Evolutionary conservation across 2,329 filamentous ascomycete genomes (phyloP), one percentile per base, ranked within the genome.

Genomic region (Fusarium floridanum): DNA sequence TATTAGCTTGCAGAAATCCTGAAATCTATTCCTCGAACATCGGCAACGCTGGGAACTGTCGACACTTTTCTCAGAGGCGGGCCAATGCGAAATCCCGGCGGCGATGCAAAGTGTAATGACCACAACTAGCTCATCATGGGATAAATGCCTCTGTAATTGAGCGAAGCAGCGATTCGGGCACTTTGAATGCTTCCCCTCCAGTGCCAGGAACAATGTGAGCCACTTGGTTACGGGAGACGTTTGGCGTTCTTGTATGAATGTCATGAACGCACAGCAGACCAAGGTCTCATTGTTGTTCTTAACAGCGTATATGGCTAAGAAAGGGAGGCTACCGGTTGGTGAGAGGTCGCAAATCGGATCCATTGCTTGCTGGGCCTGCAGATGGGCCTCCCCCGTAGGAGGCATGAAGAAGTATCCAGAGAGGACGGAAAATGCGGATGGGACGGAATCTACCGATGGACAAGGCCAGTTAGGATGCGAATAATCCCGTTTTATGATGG

Each of bases 71-170:
- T 34, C 12, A 7, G 2, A n/a, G 6, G 41, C 3, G 1, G 62
- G 43, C 7, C 48, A 55, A 5, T 10, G n/a, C 2, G 8, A 0
- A 4, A 56, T 12, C 1, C 63, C 66, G 1, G 6, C 5, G 4
- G 66, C 55, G 17, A 61, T 61, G 14, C 43, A 5, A 6, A 24
- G 2, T 10, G 27, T 3, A 10, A 14, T 17, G 20, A 5, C 16
- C 3, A 1, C 0, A 1, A 61, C 7, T 2, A 68, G 5, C 1
- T 4, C 8, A 4, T 1, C 0, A 17, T 68, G 66, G 3, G 17
- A 6, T 2, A 61, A 3, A 1, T 5, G 8, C 11, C 2, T 1
- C 4, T 2, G 2, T 5, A 36, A 10, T 7, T n/a, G 3, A 1
- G 9, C 1, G 0, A 37, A 6, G 10, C 66, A 68, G 17, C 3